Base-by-base conservation (phyloP, 768 basidiomycete species). In the Rhizopogon sp. region DNA sequence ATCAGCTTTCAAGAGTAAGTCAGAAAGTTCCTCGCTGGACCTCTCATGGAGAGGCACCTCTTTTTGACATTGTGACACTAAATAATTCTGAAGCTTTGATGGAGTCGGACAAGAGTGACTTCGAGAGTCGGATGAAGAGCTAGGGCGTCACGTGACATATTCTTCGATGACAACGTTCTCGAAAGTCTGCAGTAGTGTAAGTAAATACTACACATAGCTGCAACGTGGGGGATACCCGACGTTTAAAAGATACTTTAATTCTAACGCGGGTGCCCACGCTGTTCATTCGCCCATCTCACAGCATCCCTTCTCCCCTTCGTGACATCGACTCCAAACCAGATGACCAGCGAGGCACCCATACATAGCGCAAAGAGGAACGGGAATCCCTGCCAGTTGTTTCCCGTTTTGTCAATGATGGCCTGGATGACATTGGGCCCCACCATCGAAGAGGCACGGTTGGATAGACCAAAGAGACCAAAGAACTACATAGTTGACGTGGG, bases 381-480 rank as follows among this genome's bases (percentile, higher is more conserved):
- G 67, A 93, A 93, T 0, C 90, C 90, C 64, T 80, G 77, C 90
- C 90, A 92, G 64, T 88, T 90, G 65, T 83, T 77, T 0, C 84
- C 85, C 2, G 82, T 76, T 47, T 72, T 72, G 68, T 90, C 75
- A 55, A 93, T 91, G 64, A 93, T 90, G 3, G 83, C 88, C 65
- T 91, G 88, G 39, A 92, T 85, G 8, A 92, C 89, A 58, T 88
- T 92, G 0, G 90, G 90, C 0, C 90, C 91, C 43, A 93, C 83
- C 14, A 49, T 49, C 3, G 47, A 49, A 13, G 86, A 88, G 0
- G 87, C 88, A 6, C 88, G 82, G 68, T 90, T 90, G 3, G 86
- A 90, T 25, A 93, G 79, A 7, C 88, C 88, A 67, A 93, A 90
- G 25, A 93, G 79, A 7, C 88, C 88, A 67, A 93, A 94, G 72